These are phyloP conservation scores for Blastobotrys muscicola DNA, from an alignment of 805 yeast species.

Conservation along the genomic window DNA sequence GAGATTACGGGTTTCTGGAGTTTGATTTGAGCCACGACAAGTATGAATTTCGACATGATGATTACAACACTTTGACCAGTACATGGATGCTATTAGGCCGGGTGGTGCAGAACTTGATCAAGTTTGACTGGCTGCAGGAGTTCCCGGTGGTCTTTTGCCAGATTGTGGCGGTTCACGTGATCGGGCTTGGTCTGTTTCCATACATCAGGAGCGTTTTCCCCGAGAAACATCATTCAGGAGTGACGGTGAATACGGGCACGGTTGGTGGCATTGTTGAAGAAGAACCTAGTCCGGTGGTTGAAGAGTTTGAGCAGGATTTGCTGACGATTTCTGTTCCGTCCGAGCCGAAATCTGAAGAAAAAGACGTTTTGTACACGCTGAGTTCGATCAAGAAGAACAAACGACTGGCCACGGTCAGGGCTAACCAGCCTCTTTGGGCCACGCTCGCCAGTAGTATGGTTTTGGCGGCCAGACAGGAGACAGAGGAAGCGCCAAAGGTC, in stretches of 20 bases:
- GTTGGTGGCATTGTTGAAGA: not conserved
- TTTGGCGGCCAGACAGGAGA: conserved; percentile 26
- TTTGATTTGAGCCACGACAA: too few species aligned
- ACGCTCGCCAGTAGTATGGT: conserved; percentile 26
- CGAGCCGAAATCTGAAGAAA: not conserved
- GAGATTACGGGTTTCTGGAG: not conserved
- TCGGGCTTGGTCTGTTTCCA: conserved; percentile 23
- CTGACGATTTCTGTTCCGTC: not conserved
- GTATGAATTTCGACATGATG: too few species aligned
- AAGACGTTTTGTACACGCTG: conserved; percentile 1
- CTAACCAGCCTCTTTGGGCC: conserved; percentile 29
- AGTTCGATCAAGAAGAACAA: conserved; percentile 21
- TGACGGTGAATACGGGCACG: not conserved
- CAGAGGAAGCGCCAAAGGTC: conserved; percentile 1
- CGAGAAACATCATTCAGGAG: conserved; percentile 6
- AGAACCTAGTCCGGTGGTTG: not conserved
- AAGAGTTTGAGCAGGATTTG: not conserved
- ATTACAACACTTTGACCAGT: conserved; percentile 14
- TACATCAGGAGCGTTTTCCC: conserved; percentile 22
- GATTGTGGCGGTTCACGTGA: conserved; percentile 26
- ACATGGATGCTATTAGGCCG: conserved; percentile 1
- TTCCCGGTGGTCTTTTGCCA: conserved; percentile 20
- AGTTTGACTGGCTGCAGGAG: conserved; percentile 21
- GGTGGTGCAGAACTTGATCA: too few species aligned
- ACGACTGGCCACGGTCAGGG: conserved; percentile 17